Conservation (phyloP, 2,329 filamentous ascomycete species). For the Alternaria sp. region DNA sequence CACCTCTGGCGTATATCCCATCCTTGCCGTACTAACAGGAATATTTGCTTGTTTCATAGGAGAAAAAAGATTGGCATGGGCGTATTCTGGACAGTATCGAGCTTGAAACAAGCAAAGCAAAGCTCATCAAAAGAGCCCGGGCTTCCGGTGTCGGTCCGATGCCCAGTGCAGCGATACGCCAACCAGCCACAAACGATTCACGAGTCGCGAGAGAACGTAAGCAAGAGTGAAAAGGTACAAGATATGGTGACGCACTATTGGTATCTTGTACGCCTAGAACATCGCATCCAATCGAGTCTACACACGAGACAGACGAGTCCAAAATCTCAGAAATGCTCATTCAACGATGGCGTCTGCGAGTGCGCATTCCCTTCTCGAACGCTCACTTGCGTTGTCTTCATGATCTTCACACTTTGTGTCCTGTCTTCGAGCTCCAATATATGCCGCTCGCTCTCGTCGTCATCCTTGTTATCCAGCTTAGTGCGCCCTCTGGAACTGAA, state of each 20-base stretch:
- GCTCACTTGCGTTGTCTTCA: slow-evolving; percentile 14
- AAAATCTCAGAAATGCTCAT: neutral
- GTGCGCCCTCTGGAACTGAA: neutral
- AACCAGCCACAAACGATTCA: neutral
- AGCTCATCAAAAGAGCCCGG: neutral
- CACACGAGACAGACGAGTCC: neutral
- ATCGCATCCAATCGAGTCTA: neutral
- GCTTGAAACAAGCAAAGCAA: neutral
- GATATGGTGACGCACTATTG: neutral
- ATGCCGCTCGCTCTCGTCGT: slow-evolving; percentile 14
- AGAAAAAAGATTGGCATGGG: neutral
- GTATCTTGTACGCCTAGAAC: neutral
- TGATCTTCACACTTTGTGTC: neutral
- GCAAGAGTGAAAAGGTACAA: neutral
- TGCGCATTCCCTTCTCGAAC: neutral
- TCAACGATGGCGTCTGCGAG: neutral
- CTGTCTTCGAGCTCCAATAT: slow-evolving; percentile 17
- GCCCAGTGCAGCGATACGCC: neutral
- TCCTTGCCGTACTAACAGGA: neutral
- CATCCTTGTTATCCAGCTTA: neutral
- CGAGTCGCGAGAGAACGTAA: neutral
- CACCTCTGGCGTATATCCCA: neutral
- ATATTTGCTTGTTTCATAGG: neutral
- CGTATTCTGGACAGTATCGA: neutral
- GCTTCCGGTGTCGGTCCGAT: neutral